These are phyloP conservation scores for Trichopus zeylanicus DNA, from an alignment of 116 monocot genomes.

Conservation along the genomic window DNA sequence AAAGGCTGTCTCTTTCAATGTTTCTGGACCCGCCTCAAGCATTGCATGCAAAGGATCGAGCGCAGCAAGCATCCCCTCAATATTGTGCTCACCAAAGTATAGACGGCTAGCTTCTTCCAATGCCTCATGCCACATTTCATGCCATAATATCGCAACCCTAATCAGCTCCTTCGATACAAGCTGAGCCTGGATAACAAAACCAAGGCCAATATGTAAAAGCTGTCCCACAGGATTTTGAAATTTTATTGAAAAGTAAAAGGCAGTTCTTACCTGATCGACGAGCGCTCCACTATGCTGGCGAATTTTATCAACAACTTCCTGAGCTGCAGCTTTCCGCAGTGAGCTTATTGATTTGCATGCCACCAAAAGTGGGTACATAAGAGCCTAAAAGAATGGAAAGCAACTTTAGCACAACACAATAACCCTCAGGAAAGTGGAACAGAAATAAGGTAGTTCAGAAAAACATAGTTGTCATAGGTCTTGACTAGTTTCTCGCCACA, in stretches of 20 bases:
- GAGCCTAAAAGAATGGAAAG: constrained; percentile 46
- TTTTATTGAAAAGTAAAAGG: neutral
- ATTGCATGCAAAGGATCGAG: constrained; percentile 82
- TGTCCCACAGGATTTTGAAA: neutral
- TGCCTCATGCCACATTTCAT: constrained; percentile 99
- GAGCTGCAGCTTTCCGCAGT: constrained; percentile 82
- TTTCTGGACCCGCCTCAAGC: constrained; percentile 87
- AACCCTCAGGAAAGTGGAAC: neutral
- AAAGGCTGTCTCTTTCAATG: constrained; percentile 74
- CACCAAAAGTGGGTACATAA: constrained; percentile 96
- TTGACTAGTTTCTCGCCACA: neutral
- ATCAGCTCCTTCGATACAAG: constrained; percentile 98
- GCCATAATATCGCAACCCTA: constrained; percentile 97
- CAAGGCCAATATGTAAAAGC: constrained; percentile 7
- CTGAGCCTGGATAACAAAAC: constrained; percentile 61
- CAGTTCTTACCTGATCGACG: constrained; percentile 78
- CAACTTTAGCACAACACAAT: neutral
- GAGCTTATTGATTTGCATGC: constrained; percentile 98
- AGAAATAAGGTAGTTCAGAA: neutral
- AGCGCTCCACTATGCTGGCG: constrained; percentile 91
- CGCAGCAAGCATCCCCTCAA: constrained; percentile 89
- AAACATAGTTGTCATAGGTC: neutral
- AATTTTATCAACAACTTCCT: constrained; percentile 96
- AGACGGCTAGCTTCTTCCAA: constrained; percentile 98
- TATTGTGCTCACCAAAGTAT: constrained; percentile 97